Conservation (phyloP, 2,329 filamentous ascomycete species). For the Karstenula rhodostoma region DNA sequence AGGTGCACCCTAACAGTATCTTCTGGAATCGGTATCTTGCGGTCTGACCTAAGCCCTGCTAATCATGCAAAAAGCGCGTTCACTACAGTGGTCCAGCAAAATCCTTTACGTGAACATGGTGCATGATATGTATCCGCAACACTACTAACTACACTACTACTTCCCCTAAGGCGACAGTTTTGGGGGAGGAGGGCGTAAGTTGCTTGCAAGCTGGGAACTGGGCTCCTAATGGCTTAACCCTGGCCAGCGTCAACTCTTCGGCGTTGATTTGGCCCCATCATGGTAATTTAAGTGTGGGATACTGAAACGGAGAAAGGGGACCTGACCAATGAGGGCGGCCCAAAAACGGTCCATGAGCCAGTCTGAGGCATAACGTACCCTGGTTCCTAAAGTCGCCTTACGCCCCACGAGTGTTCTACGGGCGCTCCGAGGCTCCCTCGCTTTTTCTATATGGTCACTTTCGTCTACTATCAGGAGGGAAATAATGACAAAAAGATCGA, state of each 20-base stretch:
- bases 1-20: too few species aligned
- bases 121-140: too few species aligned
- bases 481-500: too few species aligned
- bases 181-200: constrained; percentile 1
- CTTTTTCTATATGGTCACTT: too few species aligned
- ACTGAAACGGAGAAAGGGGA: neutral
- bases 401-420: neutral
- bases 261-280: constrained; percentile 1
- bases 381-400: neutral
- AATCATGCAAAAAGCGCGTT: too few species aligned
- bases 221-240: neutral
- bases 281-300: neutral
- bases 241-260: neutral
- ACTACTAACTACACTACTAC: too few species aligned
- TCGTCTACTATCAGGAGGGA: too few species aligned
- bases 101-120: too few species aligned
- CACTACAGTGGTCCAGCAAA: too few species aligned
- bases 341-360: neutral
- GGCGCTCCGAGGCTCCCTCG: too few species aligned
- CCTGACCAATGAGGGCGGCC: neutral
- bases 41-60: too few species aligned
- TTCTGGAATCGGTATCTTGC: too few species aligned
- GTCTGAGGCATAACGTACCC: constrained; percentile 1
- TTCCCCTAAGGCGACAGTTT: neutral
- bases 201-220: neutral